Base-by-base conservation (phyloP, 345 rosid genomes). In the Carallia pectinifolia region DNA sequence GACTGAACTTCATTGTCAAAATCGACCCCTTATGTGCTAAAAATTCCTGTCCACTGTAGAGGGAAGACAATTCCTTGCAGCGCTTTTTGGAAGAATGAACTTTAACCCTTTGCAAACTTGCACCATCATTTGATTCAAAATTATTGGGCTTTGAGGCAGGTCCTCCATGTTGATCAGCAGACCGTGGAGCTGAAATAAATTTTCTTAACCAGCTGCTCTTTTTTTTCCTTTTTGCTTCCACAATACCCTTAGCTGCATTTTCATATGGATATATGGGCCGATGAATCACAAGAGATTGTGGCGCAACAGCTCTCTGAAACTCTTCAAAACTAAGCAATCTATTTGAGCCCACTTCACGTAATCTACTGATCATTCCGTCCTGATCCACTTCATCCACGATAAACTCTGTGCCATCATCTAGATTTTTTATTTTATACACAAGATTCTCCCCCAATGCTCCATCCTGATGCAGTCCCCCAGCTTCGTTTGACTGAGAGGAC, bases 191-290 rank as follows among this genome's bases (percentile, higher is more conserved):
- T 48, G 76, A 74, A 74, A 81, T 79, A 33, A 92, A 58, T 83
- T 81, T 88, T 75, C 64, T 85, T 29, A 88, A 68, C 93, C 93
- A 87, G 29, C 85, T 76, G 33, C 62, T 60, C 71, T 80, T 83
- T 34, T 40, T 69, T 74, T 74, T 85, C 70, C 59, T 81, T 58
- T 65, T 74, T 10, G 65, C 56, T 60, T 77, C 77, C 52, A 53
- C 18, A 18, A 50, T 62, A 65, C 15, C 64, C 69, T 64, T 74
- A 33, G 61, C 68, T 31, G 68, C 80, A 58, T 74, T 72, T 12
- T 58, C 69, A 63, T 66, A 70, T 67, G 64, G 64, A 30, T 48
- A 38, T 40, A 62, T 55, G 31, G 39, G 61, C 13, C 58, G 70
- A 50, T 76, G 78, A 61, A 80, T 62, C 48, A 68, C 71, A 59